These are phyloP conservation scores for Cercis canadensis DNA, from an alignment of 306 rosid genomes.

Conservation along the genomic window DNA sequence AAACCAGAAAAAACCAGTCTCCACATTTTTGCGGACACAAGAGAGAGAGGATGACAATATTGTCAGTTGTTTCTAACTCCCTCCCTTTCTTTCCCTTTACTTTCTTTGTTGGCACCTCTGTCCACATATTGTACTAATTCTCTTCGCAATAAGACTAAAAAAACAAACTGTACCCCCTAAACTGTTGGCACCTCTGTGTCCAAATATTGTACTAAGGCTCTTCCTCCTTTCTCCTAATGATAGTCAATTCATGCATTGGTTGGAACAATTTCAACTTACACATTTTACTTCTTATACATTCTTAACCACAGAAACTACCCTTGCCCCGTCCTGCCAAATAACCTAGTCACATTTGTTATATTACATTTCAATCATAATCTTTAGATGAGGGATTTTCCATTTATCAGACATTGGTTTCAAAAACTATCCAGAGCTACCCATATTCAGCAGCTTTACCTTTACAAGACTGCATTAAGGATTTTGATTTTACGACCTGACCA, in stretches of 20 bases:
- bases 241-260: too few relatives aligned
- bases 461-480: neutral
- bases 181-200: too few relatives aligned
- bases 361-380: neutral
- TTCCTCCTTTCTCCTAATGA: too few relatives aligned
- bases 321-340: neutral
- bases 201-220: too few relatives aligned
- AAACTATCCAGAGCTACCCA: neutral
- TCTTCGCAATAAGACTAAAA: too few relatives aligned
- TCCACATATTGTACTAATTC: too few relatives aligned
- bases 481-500: neutral
- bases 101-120: too few relatives aligned
- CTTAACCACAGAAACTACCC: conserved; percentile 4
- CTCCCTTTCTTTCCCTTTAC: neutral
- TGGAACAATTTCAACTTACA: neutral
- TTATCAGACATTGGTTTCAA: conserved; percentile 9
- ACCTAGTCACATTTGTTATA: conserved; percentile 6
- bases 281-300: neutral
- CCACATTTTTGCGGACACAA: neutral
- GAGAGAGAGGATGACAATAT: neutral
- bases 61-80: neutral
- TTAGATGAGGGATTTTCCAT: neutral
- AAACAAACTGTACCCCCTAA: too few relatives aligned
- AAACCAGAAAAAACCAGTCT: neutral
- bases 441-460: neutral